Percentiles rank a stretch among this genome's conserved stretches.
phyloP scores from a whole-genome alignment of 2,329 filamentous ascomycete species.

The Apiospora malaysiana region DNA sequence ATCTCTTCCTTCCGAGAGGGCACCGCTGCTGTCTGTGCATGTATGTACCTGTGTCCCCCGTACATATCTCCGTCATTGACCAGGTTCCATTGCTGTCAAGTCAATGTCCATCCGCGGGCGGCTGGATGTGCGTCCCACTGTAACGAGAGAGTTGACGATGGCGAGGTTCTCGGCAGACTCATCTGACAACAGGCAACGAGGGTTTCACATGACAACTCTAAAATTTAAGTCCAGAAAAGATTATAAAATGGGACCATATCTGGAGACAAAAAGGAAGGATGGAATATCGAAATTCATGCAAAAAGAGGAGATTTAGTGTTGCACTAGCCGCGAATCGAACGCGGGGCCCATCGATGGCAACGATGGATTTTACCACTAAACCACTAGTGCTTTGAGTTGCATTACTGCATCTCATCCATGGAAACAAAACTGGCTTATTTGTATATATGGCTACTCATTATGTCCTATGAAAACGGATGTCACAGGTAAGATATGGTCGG shows the following conservation, averaged over 20 bases:
- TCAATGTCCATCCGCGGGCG: too few relatives aligned
- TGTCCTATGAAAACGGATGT: too few relatives aligned
- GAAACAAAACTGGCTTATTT: neutral
- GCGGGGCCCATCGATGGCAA: conserved; percentile 58
- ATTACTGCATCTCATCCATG: neutral
- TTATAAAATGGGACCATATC: neutral
- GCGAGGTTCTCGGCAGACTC: too few relatives aligned
- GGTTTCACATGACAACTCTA: too few relatives aligned
- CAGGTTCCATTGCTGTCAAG: too few relatives aligned
- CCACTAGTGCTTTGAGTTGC: conserved; percentile 44
- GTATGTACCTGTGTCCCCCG: too few relatives aligned
- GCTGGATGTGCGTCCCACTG: too few relatives aligned
- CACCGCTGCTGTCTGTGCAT: neutral
- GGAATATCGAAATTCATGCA: neutral
- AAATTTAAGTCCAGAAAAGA: neutral
- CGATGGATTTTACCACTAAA: conserved; percentile 61
- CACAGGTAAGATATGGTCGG: too few relatives aligned
- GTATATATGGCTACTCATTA: too few relatives aligned
- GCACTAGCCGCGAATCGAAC: conserved; percentile 50
- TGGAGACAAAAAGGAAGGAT: neutral
- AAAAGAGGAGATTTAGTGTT: neutral
- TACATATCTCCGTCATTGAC: too few relatives aligned
- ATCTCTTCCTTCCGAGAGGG: neutral
- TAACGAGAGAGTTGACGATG: too few relatives aligned
- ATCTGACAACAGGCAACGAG: too few relatives aligned